phyloP scores from a whole-genome alignment of 2,329 filamentous ascomycete genomes.

The Eutypella sp. region DNA sequence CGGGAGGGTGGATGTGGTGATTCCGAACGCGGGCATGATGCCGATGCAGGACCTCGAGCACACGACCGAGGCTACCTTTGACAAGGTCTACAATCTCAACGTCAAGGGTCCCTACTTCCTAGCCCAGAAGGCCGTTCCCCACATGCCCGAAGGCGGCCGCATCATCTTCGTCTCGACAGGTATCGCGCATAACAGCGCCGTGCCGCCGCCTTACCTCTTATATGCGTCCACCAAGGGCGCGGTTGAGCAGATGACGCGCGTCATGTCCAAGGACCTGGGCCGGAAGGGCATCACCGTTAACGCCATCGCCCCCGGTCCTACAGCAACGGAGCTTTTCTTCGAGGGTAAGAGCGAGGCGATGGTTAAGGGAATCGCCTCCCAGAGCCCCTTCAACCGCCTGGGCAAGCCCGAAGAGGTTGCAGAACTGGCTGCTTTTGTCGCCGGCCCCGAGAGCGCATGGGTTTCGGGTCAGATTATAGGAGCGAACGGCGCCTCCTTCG shows the following conservation, averaged over 20 bases:
- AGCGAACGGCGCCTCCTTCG: constrained; percentile 12
- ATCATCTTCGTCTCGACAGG: constrained; percentile 49
- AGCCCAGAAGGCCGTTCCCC: constrained; percentile 43
- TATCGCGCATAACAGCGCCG: constrained; percentile 16
- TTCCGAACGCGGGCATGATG: constrained; percentile 52
- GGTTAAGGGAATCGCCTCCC: constrained; percentile 34
- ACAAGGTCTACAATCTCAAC: constrained; percentile 45
- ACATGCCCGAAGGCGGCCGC: constrained; percentile 44
- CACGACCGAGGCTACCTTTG: constrained; percentile 47
- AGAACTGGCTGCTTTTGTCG: constrained; percentile 38
- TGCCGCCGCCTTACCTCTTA: constrained; percentile 43
- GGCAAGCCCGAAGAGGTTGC: constrained; percentile 47
- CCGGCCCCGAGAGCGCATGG: constrained; percentile 7
- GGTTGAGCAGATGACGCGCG: constrained; percentile 53
- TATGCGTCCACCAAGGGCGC: constrained; percentile 55
- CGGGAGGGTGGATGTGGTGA: constrained; percentile 53
- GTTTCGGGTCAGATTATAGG: constrained; percentile 12
- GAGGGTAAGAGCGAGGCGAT: constrained; percentile 43
- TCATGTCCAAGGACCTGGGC: constrained; percentile 51
- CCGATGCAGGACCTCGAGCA: constrained; percentile 43
- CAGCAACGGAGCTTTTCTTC: constrained; percentile 51
- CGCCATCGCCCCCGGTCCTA: constrained; percentile 47
- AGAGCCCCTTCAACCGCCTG: constrained; percentile 40
- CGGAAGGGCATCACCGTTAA: constrained; percentile 47
- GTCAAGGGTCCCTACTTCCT: constrained; percentile 55